phyloP scores from a whole-genome alignment of 2,329 filamentous ascomycete genomes.

The Verruconis gallopava region DNA sequence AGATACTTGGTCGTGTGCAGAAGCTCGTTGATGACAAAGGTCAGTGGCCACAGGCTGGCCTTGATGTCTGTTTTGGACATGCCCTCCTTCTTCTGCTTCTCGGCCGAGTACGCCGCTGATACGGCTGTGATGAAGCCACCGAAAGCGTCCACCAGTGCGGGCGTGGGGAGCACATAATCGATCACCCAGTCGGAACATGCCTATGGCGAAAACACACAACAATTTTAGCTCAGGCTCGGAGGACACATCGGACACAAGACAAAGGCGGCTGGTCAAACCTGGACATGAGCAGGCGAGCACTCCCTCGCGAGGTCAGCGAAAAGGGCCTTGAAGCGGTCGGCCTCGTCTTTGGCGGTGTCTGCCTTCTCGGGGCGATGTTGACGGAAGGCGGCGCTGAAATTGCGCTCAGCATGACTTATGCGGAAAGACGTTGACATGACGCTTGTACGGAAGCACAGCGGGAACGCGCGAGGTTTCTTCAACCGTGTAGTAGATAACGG shows the following conservation, averaged over 20 bases:
- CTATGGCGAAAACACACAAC: neutral
- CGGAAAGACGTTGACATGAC: slow-evolving; percentile 3
- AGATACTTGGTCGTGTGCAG: slow-evolving; percentile 3
- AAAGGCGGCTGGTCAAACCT: slow-evolving; percentile 8
- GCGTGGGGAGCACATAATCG: slow-evolving; percentile 4
- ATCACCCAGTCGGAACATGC: slow-evolving; percentile 5
- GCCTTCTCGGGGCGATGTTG: slow-evolving; percentile 1
- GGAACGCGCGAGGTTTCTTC: too few relatives aligned
- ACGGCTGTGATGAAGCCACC: slow-evolving; percentile 4
- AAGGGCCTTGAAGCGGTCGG: neutral
- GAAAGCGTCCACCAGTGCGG: slow-evolving; percentile 4
- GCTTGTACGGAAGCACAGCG: too few relatives aligned
- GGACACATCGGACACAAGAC: too few relatives aligned
- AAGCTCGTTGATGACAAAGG: slow-evolving; percentile 7
- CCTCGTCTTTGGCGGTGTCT: neutral
- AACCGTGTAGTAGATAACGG: too few relatives aligned
- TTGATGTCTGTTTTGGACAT: slow-evolving; percentile 1
- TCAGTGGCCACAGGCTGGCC: neutral
- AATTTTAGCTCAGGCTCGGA: too few relatives aligned
- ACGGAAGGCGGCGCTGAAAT: neutral
- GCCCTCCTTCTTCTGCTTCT: neutral
- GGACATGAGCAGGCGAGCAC: slow-evolving; percentile 4
- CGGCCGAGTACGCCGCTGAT: slow-evolving; percentile 3
- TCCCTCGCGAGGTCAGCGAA: neutral
- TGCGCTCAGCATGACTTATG: slow-evolving; percentile 3